Percentiles rank a stretch among this genome's conserved stretches.
phyloP scores from a whole-genome alignment of 148 eudicot genomes.

The Rhododendron williamsianum region DNA sequence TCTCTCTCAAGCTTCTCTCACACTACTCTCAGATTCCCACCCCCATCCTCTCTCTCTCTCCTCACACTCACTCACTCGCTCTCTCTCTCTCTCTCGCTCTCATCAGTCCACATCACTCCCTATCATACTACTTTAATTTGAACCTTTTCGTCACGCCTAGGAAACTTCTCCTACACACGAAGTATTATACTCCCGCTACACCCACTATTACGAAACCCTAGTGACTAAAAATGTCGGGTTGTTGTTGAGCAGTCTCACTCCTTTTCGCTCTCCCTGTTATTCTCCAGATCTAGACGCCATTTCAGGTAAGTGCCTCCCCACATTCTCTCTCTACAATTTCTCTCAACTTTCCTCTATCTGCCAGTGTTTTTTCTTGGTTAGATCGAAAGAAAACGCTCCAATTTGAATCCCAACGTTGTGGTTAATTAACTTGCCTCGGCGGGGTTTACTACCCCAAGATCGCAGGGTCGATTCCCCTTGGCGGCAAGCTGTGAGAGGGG shows the following conservation, averaged over 20 bases:
- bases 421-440: too few species aligned
- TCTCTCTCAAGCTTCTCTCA: conserved; percentile 3
- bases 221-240: neutral
- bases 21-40: neutral
- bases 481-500: too few species aligned
- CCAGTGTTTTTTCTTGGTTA: conserved; percentile 5
- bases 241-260: conserved; percentile 7
- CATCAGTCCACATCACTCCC: neutral
- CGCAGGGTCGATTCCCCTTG: too few species aligned
- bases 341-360: neutral
- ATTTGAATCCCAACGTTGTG: neutral
- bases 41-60: too few species aligned
- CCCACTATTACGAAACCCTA: conserved; percentile 19
- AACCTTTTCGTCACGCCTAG: conserved; percentile 3
- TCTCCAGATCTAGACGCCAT: conserved; percentile 11
- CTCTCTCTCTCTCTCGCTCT: neutral
- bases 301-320: conserved; percentile 7
- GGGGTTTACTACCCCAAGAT: too few species aligned
- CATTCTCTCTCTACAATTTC: neutral
- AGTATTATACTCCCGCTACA: neutral
- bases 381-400: neutral
- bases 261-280: neutral
- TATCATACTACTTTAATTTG: neutral
- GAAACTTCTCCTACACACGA: neutral
- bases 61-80: too few species aligned